Conservation (phyloP, 371 early-diverging fungal genomes). For the Quaeritorhiza haematococci region DNA sequence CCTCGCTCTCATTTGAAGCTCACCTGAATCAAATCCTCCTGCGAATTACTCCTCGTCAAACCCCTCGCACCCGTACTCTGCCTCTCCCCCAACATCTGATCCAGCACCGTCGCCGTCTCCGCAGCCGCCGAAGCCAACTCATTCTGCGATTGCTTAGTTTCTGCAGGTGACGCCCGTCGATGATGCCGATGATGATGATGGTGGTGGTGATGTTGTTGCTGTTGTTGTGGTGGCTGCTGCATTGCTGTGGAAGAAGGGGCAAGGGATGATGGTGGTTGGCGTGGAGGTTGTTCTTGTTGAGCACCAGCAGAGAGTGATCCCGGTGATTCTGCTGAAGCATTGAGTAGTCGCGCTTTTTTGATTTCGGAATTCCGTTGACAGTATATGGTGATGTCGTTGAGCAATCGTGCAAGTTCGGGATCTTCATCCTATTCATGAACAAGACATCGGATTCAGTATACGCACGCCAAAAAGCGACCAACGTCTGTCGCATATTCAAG, state of each 20-base stretch:
- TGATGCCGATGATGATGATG: conserved; percentile 4
- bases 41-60: too few relatives aligned
- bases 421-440: conserved; percentile 10
- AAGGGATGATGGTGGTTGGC: conserved; percentile 6
- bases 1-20: too few relatives aligned
- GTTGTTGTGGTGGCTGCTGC: background rate
- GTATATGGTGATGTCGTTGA: conserved; percentile 23
- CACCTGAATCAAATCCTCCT: too few relatives aligned
- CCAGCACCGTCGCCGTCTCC: conserved; percentile 13
- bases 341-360: too few relatives aligned
- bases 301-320: background rate
- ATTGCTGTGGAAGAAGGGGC: background rate
- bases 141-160: background rate
- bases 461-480: too few relatives aligned
- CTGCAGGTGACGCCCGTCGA: background rate
- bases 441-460: too few relatives aligned
- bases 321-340: background rate
- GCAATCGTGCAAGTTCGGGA: conserved; percentile 10
- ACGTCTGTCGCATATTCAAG: too few relatives aligned
- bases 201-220: conserved; percentile 1
- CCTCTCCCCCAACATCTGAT: conserved; percentile 19
- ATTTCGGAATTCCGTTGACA: conserved; percentile 22
- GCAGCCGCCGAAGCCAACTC: conserved; percentile 4
- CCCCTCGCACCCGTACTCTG: too few relatives aligned
- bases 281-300: conserved; percentile 4